phyloP scores from a whole-genome alignment of 108 stramenopile species.

The Pseudonitzschia multiseries region DNA sequence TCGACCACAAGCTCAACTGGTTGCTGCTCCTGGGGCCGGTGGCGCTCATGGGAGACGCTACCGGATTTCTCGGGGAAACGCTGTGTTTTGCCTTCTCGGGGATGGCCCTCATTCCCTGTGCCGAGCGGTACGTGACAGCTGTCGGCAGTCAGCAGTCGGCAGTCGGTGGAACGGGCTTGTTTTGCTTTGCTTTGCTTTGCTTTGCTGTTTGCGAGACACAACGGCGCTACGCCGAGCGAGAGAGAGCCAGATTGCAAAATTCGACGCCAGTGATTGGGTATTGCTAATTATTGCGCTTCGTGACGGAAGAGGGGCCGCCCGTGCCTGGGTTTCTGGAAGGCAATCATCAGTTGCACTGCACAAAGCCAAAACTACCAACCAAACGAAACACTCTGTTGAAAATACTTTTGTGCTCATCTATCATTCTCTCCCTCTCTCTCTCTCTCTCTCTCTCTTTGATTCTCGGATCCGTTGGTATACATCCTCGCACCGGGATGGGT shows the following conservation, averaged over 20 bases:
- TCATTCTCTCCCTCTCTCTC: conserved; percentile 1
- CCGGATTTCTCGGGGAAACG: conserved; percentile 75
- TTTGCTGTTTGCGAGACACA: no score
- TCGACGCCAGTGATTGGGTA: no score
- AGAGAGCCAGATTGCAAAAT: no score
- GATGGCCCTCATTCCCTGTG: conserved; percentile 80
- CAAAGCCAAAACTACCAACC: neutral
- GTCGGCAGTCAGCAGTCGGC: no score
- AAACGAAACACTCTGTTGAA: neutral
- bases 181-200: no score
- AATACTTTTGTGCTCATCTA: neutral
- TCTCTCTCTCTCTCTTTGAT: neutral
- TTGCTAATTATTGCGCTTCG: no score
- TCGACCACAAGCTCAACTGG: conserved; percentile 62
- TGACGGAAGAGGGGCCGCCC: no score
- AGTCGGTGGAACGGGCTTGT: neutral
- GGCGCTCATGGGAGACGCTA: conserved; percentile 81
- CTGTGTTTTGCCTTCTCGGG: conserved; percentile 78
- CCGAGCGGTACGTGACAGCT: conserved; percentile 72
- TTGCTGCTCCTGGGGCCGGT: conserved; percentile 83
- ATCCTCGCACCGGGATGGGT: no score
- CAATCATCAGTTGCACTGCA: no score
- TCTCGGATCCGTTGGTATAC: conserved; percentile 6
- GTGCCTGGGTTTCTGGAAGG: no score
- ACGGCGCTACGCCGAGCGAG: no score